phyloP scores from a whole-genome alignment of 2,329 filamentous ascomycete species.

The Curvularia sp. region DNA sequence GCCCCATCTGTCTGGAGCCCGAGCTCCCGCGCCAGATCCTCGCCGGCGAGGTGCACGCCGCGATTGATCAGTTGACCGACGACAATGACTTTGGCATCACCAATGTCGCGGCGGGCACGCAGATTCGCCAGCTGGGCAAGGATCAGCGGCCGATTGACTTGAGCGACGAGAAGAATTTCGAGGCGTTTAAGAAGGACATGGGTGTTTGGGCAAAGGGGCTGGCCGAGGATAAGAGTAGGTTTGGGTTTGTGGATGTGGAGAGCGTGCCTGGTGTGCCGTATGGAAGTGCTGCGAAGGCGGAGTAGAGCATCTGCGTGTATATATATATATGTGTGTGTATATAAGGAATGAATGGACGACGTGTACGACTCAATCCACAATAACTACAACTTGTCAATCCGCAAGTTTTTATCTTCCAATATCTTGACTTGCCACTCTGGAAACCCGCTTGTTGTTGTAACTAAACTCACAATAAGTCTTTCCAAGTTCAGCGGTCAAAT shows the following conservation, averaged over 20 bases:
- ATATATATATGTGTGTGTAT: not conserved
- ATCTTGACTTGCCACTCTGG: too few species aligned
- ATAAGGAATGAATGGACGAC: not conserved
- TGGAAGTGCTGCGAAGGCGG: conserved; percentile 25
- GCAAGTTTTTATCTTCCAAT: not conserved
- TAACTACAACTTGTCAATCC: not conserved
- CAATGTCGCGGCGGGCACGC: conserved; percentile 57
- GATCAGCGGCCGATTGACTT: conserved; percentile 63
- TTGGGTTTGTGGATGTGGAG: conserved; percentile 57
- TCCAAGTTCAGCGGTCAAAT: too few species aligned
- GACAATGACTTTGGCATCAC: conserved; percentile 62
- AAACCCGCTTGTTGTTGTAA: too few species aligned
- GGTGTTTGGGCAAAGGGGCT: conserved; percentile 54
- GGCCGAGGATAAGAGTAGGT: conserved; percentile 51
- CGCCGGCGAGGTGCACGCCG: conserved; percentile 52
- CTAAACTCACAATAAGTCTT: too few species aligned
- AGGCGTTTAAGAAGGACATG: conserved; percentile 60
- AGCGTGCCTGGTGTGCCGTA: conserved; percentile 51
- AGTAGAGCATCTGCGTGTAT: not conserved
- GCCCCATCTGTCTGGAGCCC: conserved; percentile 62
- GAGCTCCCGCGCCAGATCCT: conserved; percentile 57
- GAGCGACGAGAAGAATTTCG: conserved; percentile 56
- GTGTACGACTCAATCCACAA: not conserved
- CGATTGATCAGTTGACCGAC: conserved; percentile 58
- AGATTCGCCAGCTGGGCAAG: conserved; percentile 62